Evolutionary conservation across 2,329 filamentous ascomycete species (phyloP).

Genomic region (Cadophora sp.): DNA sequence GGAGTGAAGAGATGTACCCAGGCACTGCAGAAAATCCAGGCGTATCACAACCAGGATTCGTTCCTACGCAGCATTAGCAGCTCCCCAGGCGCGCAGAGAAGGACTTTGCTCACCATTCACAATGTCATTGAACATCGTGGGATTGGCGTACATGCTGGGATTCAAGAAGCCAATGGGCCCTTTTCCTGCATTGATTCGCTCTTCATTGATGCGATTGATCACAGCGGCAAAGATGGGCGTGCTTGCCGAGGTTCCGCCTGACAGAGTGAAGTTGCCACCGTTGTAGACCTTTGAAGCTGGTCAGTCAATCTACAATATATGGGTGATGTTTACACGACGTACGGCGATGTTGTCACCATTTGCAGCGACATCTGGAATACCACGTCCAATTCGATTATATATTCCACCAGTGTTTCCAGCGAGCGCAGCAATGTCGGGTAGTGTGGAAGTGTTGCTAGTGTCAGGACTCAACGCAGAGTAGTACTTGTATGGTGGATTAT

Average conservation of each 20-base stretch:
- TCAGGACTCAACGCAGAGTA: slow-evolving; percentile 31
- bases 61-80: neutral
- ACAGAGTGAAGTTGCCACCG: slow-evolving; percentile 42
- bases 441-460: slow-evolving; percentile 23
- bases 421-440: slow-evolving; percentile 42
- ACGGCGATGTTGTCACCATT: slow-evolving; percentile 61
- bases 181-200: slow-evolving; percentile 53
- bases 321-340: too few relatives aligned
- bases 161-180: slow-evolving; percentile 58
- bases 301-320: neutral
- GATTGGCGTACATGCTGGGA: slow-evolving; percentile 55
- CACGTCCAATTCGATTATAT: slow-evolving; percentile 21
- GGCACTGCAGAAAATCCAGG: neutral
- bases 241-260: slow-evolving; percentile 59
- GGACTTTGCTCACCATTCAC: slow-evolving; percentile 27
- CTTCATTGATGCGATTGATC: slow-evolving; percentile 58
- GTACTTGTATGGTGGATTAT: slow-evolving; percentile 28
- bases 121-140: slow-evolving; percentile 44
- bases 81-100: neutral
- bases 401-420: slow-evolving; percentile 46
- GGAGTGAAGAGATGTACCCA: neutral
- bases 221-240: slow-evolving; percentile 55
- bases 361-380: slow-evolving; percentile 56
- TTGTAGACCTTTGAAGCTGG: neutral
- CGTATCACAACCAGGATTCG: neutral